Conservation (phyloP, 441 rosid species). For the Iberis amara region DNA sequence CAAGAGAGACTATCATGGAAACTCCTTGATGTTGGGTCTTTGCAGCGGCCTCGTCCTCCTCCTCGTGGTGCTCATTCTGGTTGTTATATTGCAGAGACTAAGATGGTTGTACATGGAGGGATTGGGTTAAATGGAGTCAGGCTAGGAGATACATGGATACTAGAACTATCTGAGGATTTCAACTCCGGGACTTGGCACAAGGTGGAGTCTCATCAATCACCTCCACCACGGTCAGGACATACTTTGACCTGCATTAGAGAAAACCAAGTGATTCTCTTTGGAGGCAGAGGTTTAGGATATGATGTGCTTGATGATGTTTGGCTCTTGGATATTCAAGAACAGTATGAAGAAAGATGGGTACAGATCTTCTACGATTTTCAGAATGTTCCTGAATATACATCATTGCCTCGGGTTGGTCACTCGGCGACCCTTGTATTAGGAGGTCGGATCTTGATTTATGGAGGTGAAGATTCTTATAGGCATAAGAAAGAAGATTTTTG, state of each 20-base stretch:
- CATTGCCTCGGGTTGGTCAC: conserved; percentile 89
- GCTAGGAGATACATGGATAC: conserved; percentile 74
- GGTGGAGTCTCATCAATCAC: conserved; percentile 41
- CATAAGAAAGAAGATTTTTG: conserved; percentile 80
- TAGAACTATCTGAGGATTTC: conserved; percentile 61
- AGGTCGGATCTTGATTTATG: conserved; percentile 65
- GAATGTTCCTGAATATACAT: conserved; percentile 45
- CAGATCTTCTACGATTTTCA: conserved; percentile 48
- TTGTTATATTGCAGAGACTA: conserved; percentile 49
- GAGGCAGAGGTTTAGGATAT: conserved; percentile 85
- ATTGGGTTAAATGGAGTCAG: conserved; percentile 65
- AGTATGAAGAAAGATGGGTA: conserved; percentile 44
- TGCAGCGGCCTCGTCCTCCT: conserved; percentile 41
- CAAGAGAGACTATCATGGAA: conserved; percentile 57
- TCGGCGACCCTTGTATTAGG: conserved; percentile 69
- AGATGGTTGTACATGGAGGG: conserved; percentile 84
- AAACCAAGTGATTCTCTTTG: conserved; percentile 56
- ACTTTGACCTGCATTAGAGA: conserved; percentile 62
- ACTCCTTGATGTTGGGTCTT: conserved; percentile 47
- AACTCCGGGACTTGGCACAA: conserved; percentile 58
- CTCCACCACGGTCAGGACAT: conserved; percentile 90
- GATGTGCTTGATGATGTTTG: conserved; percentile 78
- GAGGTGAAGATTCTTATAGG: conserved; percentile 84
- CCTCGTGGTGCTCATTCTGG: conserved; percentile 94
- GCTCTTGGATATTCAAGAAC: conserved; percentile 46